Percentiles rank a stretch among this genome's conserved stretches.
Conservation (phyloP, 495 filamentous ascomycete genomes). For the Penicillium mononematosum region DNA sequence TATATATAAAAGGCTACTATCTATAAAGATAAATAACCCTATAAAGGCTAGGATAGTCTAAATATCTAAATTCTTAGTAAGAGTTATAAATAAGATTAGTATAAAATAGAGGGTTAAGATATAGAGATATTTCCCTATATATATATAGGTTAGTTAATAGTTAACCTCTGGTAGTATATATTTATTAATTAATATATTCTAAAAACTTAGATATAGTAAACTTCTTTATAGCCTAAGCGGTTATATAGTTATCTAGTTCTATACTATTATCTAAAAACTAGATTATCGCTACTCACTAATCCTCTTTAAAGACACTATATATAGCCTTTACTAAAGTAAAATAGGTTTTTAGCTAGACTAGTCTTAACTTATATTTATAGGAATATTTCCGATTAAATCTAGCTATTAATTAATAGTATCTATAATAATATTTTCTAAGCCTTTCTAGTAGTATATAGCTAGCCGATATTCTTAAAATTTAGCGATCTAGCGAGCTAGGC, state of each 20-base stretch:
- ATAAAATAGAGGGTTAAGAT: not conserved
- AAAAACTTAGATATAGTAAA: not conserved
- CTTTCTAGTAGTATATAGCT: too few species aligned
- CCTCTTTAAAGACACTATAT: too few species aligned
- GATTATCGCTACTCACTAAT: too few species aligned
- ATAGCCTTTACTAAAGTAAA: too few species aligned
- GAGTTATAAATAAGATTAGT: not conserved
- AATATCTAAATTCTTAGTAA: constrained; percentile 10
- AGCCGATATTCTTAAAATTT: too few species aligned
- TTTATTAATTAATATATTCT: not conserved
- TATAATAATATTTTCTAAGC: too few species aligned
- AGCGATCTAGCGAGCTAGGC: too few species aligned
- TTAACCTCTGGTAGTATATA: not conserved
- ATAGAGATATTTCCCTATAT: not conserved
- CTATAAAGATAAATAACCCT: not conserved
- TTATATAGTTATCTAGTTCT: not conserved
- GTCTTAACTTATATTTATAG: too few species aligned
- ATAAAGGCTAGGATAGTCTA: not conserved
- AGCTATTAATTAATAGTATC: too few species aligned
- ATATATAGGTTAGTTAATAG: constrained; percentile 6
- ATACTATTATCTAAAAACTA: too few species aligned
- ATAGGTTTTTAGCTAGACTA: too few species aligned
- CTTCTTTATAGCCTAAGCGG: not conserved
- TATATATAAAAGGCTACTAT: constrained; percentile 2
- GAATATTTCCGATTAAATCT: too few species aligned